Evolutionary conservation across 257 asterid genomes (phyloP), one percentile per base, ranked within the genome.

Genomic region (Solanum chmielewskii): DNA sequence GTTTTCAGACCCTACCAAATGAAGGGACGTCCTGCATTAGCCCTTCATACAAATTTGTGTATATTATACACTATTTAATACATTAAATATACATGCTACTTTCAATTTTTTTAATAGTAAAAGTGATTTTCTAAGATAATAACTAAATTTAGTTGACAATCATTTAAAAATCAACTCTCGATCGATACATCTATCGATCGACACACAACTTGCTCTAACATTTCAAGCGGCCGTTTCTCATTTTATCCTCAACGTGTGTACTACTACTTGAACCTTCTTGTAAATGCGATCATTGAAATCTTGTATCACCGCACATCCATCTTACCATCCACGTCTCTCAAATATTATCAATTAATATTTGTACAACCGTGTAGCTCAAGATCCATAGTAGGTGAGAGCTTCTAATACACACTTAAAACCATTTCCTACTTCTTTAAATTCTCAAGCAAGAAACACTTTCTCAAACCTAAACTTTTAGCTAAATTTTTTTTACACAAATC

Each of bases 341-440:
- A 70, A 69, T 3, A 31, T 31, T 70, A 9, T 70, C 42, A 70
- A 70, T 70, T 31, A 3, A 31, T 33, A 31, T 8, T 70, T 31
- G 13, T 27, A 33, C 49, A 83, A 91, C 90, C 98, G 87, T 96
- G 95, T 89, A 84, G 44, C 80, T 87, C 81, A 96, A 94, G 98
- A 92, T 86, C 96, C 88, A 91, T 89, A 90, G 94, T 96, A 91
- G 98, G 98, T 96, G 87, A 93, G 96, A 91, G 88, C 89, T 86
- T 80, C 69, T 88, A 64, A 78, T 86, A 87, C 84, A 81, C 91
- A 91, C 88, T 60, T 87, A 33, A 14, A 14, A 31, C 13, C 85
- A 35, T 84, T 45, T 78, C 82, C 60, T 44, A 0, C n/a, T 74
- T 39, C 90, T 87, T 92, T 84, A 52, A 62, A 25, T 69, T n/a